Percentiles rank a stretch among this genome's conserved stretches.
These are phyloP conservation scores for Hypomontagnella submonticulosa DNA, from an alignment of 495 filamentous ascomycete genomes.

Conservation along the genomic window DNA sequence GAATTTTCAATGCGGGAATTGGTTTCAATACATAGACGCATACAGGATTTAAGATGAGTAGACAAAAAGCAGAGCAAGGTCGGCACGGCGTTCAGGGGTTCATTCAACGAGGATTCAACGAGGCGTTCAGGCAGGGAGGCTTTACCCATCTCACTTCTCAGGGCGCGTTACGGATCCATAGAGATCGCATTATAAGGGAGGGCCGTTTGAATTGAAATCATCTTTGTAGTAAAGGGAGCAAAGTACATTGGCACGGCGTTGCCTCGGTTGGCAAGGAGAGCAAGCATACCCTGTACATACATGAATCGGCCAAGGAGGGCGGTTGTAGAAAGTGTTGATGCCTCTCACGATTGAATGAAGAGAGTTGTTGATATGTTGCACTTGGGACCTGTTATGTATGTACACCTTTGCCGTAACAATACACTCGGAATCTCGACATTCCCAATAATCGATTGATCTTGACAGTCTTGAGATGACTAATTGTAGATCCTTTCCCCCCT, in stretches of 20 bases:
- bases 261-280: neutral
- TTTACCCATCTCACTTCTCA: neutral
- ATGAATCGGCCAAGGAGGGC: too few species aligned
- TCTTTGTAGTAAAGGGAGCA: neutral
- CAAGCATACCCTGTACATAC: conserved; percentile 7
- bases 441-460: too few species aligned
- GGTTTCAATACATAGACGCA: conserved; percentile 19
- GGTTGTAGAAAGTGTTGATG: too few species aligned
- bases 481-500: too few species aligned
- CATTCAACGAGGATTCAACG: neutral
- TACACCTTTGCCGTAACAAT: too few species aligned
- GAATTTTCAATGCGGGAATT: neutral
- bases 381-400: too few species aligned
- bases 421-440: too few species aligned
- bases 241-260: conserved; percentile 6
- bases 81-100: conserved; percentile 23
- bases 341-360: too few species aligned
- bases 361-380: too few species aligned
- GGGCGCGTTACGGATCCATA: neutral
- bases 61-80: conserved; percentile 25
- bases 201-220: too few species aligned
- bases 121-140: neutral
- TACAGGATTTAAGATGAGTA: conserved; percentile 21
- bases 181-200: neutral
- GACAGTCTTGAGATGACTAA: too few species aligned